These are phyloP conservation scores for Neonectria neomacrospora DNA, from an alignment of 2,329 filamentous ascomycete species.

Conservation along the genomic window DNA sequence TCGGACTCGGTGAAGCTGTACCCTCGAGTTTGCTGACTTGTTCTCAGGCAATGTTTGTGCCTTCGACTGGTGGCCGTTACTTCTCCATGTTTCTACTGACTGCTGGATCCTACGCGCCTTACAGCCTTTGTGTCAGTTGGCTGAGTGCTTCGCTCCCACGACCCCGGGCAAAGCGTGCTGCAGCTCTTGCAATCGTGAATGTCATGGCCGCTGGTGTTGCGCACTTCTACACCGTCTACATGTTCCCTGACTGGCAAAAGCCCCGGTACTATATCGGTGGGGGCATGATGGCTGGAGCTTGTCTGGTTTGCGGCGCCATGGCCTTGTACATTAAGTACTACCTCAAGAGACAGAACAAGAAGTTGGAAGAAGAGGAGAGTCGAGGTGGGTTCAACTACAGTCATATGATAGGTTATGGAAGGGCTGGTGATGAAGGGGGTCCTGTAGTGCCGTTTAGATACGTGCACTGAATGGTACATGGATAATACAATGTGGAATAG, in stretches of 20 bases:
- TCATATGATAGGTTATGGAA: slow-evolving; percentile 13
- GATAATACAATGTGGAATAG: neutral
- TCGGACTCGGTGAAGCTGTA: neutral
- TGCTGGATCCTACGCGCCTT: slow-evolving; percentile 19
- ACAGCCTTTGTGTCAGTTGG: slow-evolving; percentile 22
- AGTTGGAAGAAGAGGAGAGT: slow-evolving; percentile 38
- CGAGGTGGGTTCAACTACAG: slow-evolving; percentile 13
- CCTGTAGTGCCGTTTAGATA: slow-evolving; percentile 23
- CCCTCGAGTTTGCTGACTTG: neutral
- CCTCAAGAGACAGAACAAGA: slow-evolving; percentile 39
- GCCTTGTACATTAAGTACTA: slow-evolving; percentile 46
- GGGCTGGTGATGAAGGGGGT: neutral
- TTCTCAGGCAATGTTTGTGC: slow-evolving; percentile 15
- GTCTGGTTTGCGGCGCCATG: slow-evolving; percentile 36
- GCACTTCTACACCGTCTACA: slow-evolving; percentile 47
- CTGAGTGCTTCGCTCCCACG: slow-evolving; percentile 22
- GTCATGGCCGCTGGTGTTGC: slow-evolving; percentile 25
- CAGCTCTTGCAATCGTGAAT: slow-evolving; percentile 20
- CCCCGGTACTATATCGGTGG: slow-evolving; percentile 46
- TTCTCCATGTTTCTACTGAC: slow-evolving; percentile 25
- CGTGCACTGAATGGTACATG: slow-evolving; percentile 4
- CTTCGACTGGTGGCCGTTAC: slow-evolving; percentile 19
- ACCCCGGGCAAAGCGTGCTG: slow-evolving; percentile 19
- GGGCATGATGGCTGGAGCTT: slow-evolving; percentile 41
- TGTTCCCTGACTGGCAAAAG: slow-evolving; percentile 46